Base-by-base conservation (phyloP, 2,329 filamentous ascomycete genomes). In the Aquanectria penicillioides region DNA sequence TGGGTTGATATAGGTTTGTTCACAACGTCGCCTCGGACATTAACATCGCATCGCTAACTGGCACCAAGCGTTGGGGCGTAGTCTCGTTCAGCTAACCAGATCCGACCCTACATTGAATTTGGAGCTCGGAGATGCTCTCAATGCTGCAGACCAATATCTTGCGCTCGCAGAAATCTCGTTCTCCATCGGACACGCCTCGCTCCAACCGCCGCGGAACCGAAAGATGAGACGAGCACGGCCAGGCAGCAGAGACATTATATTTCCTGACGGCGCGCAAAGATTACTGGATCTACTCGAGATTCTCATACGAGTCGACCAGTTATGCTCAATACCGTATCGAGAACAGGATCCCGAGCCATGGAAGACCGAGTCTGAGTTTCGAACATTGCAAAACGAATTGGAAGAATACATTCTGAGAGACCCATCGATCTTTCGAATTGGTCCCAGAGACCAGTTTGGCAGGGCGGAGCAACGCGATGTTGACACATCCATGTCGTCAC, bases 1-100 rank as follows among this genome's bases (percentile, higher is more conserved):
- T 59, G 57, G 57, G 22, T 52, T 9, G 57, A 56, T 13, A 55
- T 59, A 2, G 44, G 57, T 59, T 13, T 40, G 51, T 25, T n/a
- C 8, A 22, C n/a, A n/a, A n/a, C n/a, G n/a, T n/a, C n/a, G n/a
- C 12, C 8, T 2, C 3, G 2, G 6, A 15, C 10, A 25, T 38
- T 25, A 3, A 17, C 11, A 17, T 3, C 13, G 5, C 8, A 10
- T 12, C 12, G 11, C 23, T 25, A 7, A 29, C 26, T 36, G 3
- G 23, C 29, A 33, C 22, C 17, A 47, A 52, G 37, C 55, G 8
- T 36, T 34, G 26, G 50, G 20, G 12, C 31, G 22, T 15, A 44
- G 50, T 18, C 23, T 46, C 2, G 23, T 53, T 6, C 50, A 53
- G 20, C 18, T 53, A 13, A 31, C 50, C 8, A 28, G 50, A 31